Evolutionary conservation across 2,329 filamentous ascomycete species (phyloP).

Genomic region (Trichoderma sp.): DNA sequence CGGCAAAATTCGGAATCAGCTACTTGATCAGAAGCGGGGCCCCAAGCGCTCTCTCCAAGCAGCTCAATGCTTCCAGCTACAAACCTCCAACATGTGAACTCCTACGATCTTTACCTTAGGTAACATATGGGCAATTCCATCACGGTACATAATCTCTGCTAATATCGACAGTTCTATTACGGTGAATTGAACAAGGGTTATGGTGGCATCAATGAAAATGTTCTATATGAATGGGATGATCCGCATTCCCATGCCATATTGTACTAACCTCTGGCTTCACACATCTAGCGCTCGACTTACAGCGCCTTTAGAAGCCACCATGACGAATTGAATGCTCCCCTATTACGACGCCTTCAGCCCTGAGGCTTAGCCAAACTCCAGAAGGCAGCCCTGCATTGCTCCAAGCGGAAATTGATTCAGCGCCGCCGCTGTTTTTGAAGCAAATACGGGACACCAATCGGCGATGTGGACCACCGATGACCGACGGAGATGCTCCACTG

Average conservation of each 20-base stretch:
- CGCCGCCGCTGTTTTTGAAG: not conserved
- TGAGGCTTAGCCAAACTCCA: not conserved
- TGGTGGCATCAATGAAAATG: too few relatives aligned
- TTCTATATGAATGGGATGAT: not conserved
- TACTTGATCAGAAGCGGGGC: not conserved
- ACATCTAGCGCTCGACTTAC: not conserved
- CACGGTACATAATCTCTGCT: not conserved
- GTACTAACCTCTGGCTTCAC: not conserved
- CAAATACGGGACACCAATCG: not conserved
- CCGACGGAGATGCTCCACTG: slow-evolving; percentile 1
- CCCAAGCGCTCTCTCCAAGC: not conserved
- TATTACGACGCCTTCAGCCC: not conserved
- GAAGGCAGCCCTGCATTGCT: not conserved
- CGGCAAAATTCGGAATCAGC: slow-evolving; percentile 21
- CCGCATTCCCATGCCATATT: not conserved
- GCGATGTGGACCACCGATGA: not conserved
- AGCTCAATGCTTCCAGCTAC: not conserved
- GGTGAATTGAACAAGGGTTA: not conserved
- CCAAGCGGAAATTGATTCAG: not conserved
- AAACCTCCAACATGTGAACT: not conserved
- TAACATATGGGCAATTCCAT: not conserved
- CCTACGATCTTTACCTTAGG: not conserved
- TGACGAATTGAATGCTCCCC: not conserved
- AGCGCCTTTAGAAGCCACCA: not conserved
- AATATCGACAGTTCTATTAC: not conserved